Base-by-base conservation (phyloP, 331 rosid species). In the Erythrophleum ivorense region DNA sequence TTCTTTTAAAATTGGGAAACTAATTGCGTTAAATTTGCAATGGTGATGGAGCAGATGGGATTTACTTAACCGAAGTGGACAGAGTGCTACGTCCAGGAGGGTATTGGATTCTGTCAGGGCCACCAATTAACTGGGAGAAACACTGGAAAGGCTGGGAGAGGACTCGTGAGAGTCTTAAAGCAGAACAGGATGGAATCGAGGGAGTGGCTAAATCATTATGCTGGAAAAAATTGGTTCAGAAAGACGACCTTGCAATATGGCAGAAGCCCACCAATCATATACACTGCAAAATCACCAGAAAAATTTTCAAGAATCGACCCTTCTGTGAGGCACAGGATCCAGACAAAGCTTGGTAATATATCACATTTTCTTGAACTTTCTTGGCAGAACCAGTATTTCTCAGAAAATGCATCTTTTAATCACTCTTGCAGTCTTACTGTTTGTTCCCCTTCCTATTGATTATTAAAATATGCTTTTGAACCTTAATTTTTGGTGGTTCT, bases 31-130 rank as follows among this genome's bases (percentile, higher is more conserved):
- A 19, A 52, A 50, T 14, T 3, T 13, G 5, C 19, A 43, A 43
- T 43, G 7, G 9, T 43, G 48, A 43, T 43, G 18, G 80, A 29
- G 89, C 91, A 96, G 99, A 88, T 70, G 99, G 97, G 33, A 71
- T 78, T 21, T 96, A 91, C 87, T 85, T 96, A 76, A 89, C 91
- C 1, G 99, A 96, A 78, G 90, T 96, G 21, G 98, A 96, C 80
- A 52, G 99, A 71, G 88, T 96, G 21, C 65, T 96, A 2, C 92
- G 99, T 13, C 99, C 99, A 0, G 99, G 99, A 0, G 99, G 99
- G 75, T 96, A 93, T 15, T 96, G 99, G 99, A 82, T 96, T 81
- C 91, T 96, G 10, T 96, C 99, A 0, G 99, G 99, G 49, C 99
- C 99, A n/a, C 99, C 99, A 11, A 90, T 96, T 74, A 96, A 96